Percentiles rank a stretch among this genome's conserved stretches.
Evolutionary conservation across 768 basidiomycete species (phyloP).

Genomic region (Mrakia gelida): DNA sequence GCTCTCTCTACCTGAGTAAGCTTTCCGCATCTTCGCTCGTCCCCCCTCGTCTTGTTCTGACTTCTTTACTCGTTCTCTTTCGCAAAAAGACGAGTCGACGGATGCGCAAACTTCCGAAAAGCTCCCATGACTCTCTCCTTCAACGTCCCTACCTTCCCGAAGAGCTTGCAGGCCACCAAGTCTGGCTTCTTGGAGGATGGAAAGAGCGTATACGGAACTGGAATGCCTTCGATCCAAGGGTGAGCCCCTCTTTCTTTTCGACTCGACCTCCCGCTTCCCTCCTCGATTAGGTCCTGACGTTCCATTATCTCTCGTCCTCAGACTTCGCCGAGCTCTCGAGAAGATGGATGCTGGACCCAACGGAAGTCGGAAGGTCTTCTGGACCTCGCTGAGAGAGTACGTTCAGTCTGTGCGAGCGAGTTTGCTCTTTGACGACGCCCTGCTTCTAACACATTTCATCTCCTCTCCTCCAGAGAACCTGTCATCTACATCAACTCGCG

Average conservation of each 20-base stretch:
- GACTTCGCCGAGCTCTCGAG: conserved; percentile 69
- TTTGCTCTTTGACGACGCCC: neutral
- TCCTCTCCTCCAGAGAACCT: conserved; percentile 62
- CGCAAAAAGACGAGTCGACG: conserved; percentile 75
- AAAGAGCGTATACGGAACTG: conserved; percentile 51
- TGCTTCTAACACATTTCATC: neutral
- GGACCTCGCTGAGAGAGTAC: conserved; percentile 93
- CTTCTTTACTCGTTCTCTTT: neutral
- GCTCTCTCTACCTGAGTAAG: conserved; percentile 89
- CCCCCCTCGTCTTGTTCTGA: neutral
- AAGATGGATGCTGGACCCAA: conserved; percentile 74
- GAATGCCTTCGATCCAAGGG: conserved; percentile 94
- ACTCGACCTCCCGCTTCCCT: neutral
- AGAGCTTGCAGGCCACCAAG: neutral
- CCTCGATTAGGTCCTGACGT: neutral
- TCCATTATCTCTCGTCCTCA: neutral
- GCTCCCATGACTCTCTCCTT: conserved; percentile 56
- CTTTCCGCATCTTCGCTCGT: conserved; percentile 18
- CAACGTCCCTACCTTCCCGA: conserved; percentile 17
- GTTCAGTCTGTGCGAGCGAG: conserved; percentile 26
- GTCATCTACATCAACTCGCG: conserved; percentile 82
- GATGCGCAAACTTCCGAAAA: conserved; percentile 87
- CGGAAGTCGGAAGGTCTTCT: conserved; percentile 71
- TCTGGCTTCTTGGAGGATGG: conserved; percentile 47
- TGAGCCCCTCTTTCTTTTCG: conserved; percentile 40